These are phyloP conservation scores for Tolypocladium nubicola DNA, from an alignment of 2,329 filamentous ascomycete species.

Conservation along the genomic window DNA sequence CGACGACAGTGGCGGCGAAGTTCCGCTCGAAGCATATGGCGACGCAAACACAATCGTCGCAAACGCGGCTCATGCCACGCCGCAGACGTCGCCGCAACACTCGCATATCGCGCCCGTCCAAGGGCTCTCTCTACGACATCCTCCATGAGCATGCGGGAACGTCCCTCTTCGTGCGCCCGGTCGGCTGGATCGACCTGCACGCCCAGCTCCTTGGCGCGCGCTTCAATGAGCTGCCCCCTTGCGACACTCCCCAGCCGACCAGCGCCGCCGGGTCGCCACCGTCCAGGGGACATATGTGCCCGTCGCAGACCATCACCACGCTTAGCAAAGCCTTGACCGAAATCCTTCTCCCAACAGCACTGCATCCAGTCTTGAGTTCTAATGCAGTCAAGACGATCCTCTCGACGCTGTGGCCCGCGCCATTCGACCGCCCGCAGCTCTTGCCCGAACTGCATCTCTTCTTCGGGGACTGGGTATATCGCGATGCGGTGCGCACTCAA, in stretches of 20 bases:
- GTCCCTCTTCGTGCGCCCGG: conserved; percentile 40
- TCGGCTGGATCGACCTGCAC: conserved; percentile 46
- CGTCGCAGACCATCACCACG: conserved; percentile 29
- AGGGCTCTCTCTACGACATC: conserved; percentile 41
- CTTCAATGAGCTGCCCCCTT: conserved; percentile 32
- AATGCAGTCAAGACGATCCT: conserved; percentile 34
- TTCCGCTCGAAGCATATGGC: neutral
- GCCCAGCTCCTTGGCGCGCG: conserved; percentile 32
- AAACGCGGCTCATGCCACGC: neutral
- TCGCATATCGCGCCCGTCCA: conserved; percentile 28
- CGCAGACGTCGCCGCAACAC: neutral
- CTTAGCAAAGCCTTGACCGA: conserved; percentile 33
- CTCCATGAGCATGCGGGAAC: conserved; percentile 36
- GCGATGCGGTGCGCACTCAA: conserved; percentile 34
- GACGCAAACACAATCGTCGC: neutral
- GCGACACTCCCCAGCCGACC: conserved; percentile 29
- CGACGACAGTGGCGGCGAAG: conserved; percentile 4
- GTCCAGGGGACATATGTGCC: conserved; percentile 23
- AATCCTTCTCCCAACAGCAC: conserved; percentile 23
- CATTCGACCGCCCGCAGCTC: conserved; percentile 17
- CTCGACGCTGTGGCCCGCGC: conserved; percentile 30
- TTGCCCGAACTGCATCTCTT: conserved; percentile 35
- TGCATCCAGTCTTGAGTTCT: conserved; percentile 23
- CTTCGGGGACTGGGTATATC: conserved; percentile 35
- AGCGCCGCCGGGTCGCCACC: conserved; percentile 21